Evolutionary conservation across 208 protist genomes (phyloP).

Genomic region (Vickermania ingenoplastis): DNA sequence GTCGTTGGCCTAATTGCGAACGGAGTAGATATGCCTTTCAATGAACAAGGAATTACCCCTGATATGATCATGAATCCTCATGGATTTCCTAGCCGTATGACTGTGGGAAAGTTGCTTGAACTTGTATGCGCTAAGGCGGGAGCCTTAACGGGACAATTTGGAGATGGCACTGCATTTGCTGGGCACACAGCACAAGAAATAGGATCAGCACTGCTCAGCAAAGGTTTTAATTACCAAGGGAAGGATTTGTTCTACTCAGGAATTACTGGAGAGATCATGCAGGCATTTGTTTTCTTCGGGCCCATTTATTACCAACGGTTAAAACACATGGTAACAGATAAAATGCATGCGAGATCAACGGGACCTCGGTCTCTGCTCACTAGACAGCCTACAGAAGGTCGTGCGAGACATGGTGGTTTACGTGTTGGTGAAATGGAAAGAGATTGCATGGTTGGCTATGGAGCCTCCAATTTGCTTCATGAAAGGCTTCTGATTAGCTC

Average conservation of each 20-base stretch:
- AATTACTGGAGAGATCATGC: slow-evolving; percentile 96
- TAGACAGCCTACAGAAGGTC: slow-evolving; percentile 98
- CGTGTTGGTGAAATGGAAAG: slow-evolving; percentile 99
- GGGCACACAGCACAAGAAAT: slow-evolving; percentile 93
- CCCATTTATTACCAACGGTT: slow-evolving; percentile 99
- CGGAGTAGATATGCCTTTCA: slow-evolving; percentile 99
- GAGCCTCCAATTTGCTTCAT: slow-evolving; percentile 92
- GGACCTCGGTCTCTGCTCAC: slow-evolving; percentile 95
- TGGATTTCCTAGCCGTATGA: slow-evolving; percentile 99
- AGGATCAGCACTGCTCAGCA: slow-evolving; percentile 59
- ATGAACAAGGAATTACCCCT: slow-evolving; percentile 93
- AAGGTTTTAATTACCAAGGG: slow-evolving; percentile 97
- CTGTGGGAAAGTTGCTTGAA: slow-evolving; percentile 99
- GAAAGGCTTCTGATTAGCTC: slow-evolving; percentile 97
- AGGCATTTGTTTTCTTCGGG: slow-evolving; percentile 99
- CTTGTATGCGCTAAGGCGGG: slow-evolving; percentile 96
- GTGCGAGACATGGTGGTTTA: slow-evolving; percentile 97
- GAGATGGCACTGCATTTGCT: slow-evolving; percentile 95
- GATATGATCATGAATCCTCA: slow-evolving; percentile 99
- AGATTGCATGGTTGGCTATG: slow-evolving; percentile 98
- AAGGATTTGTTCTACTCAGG: slow-evolving; percentile 97
- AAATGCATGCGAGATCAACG: slow-evolving; percentile 98
- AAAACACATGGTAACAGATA: slow-evolving; percentile 99
- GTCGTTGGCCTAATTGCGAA: slow-evolving; percentile 97
- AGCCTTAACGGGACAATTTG: slow-evolving; percentile 82